Evolutionary conservation across 345 rosid species (phyloP).

Genomic region (Eucalyptus marginata): DNA sequence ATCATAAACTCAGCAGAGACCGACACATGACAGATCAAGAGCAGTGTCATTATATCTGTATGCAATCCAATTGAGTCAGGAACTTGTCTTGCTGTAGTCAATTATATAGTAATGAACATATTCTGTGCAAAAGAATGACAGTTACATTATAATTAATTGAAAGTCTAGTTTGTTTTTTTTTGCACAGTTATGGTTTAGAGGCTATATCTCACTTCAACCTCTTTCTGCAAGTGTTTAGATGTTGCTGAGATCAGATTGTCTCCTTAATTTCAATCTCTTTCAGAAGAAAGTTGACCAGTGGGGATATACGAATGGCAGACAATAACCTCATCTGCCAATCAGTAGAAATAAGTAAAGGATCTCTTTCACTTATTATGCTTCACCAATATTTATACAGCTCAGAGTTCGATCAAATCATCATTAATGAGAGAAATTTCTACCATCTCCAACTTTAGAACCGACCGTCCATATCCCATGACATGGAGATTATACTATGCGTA

Average conservation of each 20-base stretch:
- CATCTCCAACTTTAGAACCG: background rate
- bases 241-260: background rate
- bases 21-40: background rate
- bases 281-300: background rate
- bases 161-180: background rate
- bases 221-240: background rate
- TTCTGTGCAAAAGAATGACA: background rate
- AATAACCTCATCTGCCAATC: background rate
- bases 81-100: background rate
- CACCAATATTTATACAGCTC: background rate
- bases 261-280: background rate
- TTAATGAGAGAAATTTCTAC: background rate
- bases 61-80: background rate
- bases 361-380: background rate
- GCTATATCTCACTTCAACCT: background rate
- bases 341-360: background rate
- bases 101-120: background rate
- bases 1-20: background rate
- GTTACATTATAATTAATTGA: background rate
- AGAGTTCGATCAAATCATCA: background rate
- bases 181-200: background rate
- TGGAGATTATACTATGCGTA: background rate
- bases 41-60: background rate
- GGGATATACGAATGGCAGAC: background rate
- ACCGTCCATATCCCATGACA: background rate